Evolutionary conservation across 2,329 filamentous ascomycete genomes (phyloP).

Genomic region (Penicillium decumbens): DNA sequence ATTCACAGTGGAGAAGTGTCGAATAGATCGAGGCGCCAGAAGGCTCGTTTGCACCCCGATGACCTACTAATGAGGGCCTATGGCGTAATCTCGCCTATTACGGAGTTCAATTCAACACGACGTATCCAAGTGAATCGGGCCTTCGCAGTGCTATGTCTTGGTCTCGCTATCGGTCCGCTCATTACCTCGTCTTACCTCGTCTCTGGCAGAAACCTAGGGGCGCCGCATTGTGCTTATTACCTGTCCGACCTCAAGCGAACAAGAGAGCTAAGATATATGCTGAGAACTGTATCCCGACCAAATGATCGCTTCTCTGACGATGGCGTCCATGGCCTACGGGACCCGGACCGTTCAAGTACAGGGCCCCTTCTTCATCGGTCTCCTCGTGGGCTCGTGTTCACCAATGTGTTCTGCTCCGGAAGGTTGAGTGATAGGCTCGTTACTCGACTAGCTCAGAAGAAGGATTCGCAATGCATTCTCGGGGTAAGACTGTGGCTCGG

Average conservation of each 20-base stretch:
- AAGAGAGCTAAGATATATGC: not conserved
- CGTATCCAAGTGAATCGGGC: not conserved
- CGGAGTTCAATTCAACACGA: not conserved
- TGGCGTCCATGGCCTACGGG: not conserved
- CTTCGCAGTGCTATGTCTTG: not conserved
- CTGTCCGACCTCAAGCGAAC: not conserved
- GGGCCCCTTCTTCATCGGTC: not conserved
- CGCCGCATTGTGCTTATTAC: not conserved
- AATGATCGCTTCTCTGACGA: not conserved
- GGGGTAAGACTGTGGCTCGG: slow-evolving; percentile 3
- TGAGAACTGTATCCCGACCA: not conserved
- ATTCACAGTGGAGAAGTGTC: no score
- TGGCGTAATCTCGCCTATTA: no score
- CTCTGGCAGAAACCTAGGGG: not conserved
- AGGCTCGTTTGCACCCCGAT: no score
- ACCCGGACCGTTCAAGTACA: not conserved
- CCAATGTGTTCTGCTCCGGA: not conserved
- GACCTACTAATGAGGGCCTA: no score
- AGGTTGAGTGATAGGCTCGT: not conserved
- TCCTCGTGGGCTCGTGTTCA: not conserved
- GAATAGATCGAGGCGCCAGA: no score
- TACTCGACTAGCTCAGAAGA: slow-evolving; percentile 1
- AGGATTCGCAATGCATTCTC: not conserved
- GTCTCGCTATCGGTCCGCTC: not conserved
- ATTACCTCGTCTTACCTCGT: not conserved